These are phyloP conservation scores for Bonia amplexicaulis DNA, from an alignment of 176 grass and related monocot genomes.

Conservation along the genomic window DNA sequence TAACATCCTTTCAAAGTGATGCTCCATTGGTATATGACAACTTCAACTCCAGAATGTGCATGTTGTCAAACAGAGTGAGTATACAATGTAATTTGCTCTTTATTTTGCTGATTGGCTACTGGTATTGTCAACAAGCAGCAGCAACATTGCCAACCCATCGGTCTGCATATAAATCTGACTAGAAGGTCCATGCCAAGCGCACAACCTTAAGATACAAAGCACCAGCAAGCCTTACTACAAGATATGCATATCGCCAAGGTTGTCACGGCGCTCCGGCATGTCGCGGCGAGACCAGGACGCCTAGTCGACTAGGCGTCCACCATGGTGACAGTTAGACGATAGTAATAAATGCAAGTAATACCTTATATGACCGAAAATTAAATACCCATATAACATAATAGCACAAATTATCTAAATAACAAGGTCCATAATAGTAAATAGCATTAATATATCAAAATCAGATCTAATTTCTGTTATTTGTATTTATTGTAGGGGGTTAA, in stretches of 20 bases:
- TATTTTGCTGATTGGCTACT: background rate
- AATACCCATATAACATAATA: too few species aligned
- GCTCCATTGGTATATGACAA: background rate
- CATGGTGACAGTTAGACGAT: too few species aligned
- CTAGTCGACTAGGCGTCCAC: too few species aligned
- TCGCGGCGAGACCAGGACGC: too few species aligned
- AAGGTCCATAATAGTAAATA: too few species aligned
- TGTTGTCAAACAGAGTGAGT: constrained; percentile 3
- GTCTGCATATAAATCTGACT: background rate
- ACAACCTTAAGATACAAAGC: background rate
- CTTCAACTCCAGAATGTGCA: background rate
- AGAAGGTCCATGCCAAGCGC: background rate
- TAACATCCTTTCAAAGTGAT: background rate
- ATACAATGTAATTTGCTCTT: background rate
- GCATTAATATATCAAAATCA: too few species aligned
- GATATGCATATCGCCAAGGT: background rate
- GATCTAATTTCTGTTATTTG: too few species aligned
- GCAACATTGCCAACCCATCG: background rate
- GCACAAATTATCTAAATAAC: too few species aligned
- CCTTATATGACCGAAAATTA: too few species aligned
- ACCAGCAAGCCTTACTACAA: background rate
- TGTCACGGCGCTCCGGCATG: too few species aligned
- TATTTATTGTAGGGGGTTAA: too few species aligned
- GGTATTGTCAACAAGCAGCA: background rate
- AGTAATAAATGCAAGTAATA: too few species aligned